Evolutionary conservation across 441 rosid species (phyloP).

Genomic region (Macaranga tanarius): DNA sequence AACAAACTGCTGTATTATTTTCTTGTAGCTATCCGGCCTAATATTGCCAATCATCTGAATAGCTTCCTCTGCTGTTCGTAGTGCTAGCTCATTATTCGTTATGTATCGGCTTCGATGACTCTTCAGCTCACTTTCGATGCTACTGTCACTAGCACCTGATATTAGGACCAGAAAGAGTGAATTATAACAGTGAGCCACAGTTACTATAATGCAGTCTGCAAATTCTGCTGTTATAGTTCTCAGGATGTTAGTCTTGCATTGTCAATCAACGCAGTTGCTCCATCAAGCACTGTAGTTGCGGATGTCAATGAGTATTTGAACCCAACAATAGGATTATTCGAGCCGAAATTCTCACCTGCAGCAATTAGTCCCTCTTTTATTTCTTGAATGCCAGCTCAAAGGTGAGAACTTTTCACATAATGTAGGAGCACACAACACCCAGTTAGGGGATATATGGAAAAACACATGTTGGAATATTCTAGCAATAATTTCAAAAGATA

Average conservation of each 20-base stretch:
- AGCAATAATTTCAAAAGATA: neutral
- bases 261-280: constrained; percentile 95
- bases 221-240: constrained; percentile 70
- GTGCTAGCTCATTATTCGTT: no score
- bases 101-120: no score
- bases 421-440: neutral
- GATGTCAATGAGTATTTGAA: neutral
- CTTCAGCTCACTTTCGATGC: no score
- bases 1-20: no score
- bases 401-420: constrained; percentile 61
- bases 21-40: no score
- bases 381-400: constrained; percentile 62
- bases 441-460: neutral
- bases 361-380: constrained; percentile 65
- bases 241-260: constrained; percentile 78
- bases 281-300: constrained; percentile 62
- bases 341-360: constrained; percentile 42
- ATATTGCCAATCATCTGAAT: no score
- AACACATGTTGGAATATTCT: neutral
- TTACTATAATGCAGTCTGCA: constrained; percentile 70
- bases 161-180: no score
- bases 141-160: no score
- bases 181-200: constrained; percentile 66
- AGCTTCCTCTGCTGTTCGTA: no score
- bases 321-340: neutral